Conservation (phyloP, 805 yeast genomes). For the Candida rishiriensis region DNA sequence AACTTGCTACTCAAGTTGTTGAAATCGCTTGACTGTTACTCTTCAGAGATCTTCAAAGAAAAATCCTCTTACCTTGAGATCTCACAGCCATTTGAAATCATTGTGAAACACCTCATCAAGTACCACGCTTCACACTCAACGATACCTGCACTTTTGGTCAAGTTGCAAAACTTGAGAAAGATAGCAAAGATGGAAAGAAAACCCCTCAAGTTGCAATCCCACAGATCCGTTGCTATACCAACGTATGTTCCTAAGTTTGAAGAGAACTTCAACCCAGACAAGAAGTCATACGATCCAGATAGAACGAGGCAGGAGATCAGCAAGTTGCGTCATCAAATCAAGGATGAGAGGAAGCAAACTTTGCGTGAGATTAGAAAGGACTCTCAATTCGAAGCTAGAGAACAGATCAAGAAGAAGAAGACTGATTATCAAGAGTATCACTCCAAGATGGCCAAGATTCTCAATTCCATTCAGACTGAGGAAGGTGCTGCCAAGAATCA, state of each 20-base stretch:
- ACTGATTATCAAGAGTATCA: slow-evolving; percentile 75
- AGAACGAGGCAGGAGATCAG: slow-evolving; percentile 74
- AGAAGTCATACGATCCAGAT: slow-evolving; percentile 84
- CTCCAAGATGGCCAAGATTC: slow-evolving; percentile 80
- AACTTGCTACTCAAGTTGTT: slow-evolving; percentile 33
- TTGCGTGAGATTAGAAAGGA: slow-evolving; percentile 90
- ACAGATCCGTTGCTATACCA: slow-evolving; percentile 78
- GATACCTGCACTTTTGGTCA: slow-evolving; percentile 34
- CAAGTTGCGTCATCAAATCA: slow-evolving; percentile 79
- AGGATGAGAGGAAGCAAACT: slow-evolving; percentile 86
- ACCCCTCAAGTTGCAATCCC: slow-evolving; percentile 79
- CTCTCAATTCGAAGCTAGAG: slow-evolving; percentile 79
- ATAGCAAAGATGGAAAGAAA: slow-evolving; percentile 46
- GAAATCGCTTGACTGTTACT: slow-evolving; percentile 29
- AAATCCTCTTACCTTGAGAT: slow-evolving; percentile 59
- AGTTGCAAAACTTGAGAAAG: slow-evolving; percentile 45
- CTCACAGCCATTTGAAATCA: slow-evolving; percentile 38
- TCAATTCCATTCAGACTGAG: slow-evolving; percentile 82
- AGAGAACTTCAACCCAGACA: slow-evolving; percentile 93
- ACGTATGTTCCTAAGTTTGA: slow-evolving; percentile 88
- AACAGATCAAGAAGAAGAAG: slow-evolving; percentile 76
- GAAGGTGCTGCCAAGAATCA: slow-evolving; percentile 95
- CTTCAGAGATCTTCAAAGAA: slow-evolving; percentile 51
- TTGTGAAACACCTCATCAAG: slow-evolving; percentile 38
- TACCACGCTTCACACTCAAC: slow-evolving; percentile 32